Conservation (phyloP, 768 basidiomycete species). For the Suillus bovinus region DNA sequence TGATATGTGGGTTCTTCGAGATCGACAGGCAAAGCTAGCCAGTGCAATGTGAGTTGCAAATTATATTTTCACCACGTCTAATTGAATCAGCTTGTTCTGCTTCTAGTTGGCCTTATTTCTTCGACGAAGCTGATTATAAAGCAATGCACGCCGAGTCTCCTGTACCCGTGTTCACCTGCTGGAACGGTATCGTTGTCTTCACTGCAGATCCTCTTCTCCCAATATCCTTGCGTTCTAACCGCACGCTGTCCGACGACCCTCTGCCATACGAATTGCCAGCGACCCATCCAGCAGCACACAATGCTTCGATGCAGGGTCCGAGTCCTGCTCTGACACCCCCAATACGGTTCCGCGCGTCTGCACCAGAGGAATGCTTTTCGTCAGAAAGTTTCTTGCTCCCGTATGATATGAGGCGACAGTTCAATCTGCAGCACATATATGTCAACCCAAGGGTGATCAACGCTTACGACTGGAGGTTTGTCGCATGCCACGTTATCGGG, state of each 20-base stretch:
- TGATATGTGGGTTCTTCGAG: slow-evolving; percentile 40
- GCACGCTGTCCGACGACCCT: slow-evolving; percentile 34
- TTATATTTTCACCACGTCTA: neutral
- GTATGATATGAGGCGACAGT: slow-evolving; percentile 44
- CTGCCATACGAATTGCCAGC: slow-evolving; percentile 27
- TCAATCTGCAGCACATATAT: slow-evolving; percentile 37
- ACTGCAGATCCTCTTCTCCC: slow-evolving; percentile 43
- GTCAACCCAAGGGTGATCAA: slow-evolving; percentile 41
- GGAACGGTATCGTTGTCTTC: slow-evolving; percentile 47
- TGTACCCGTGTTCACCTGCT: slow-evolving; percentile 46
- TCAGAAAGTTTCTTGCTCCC: slow-evolving; percentile 44
- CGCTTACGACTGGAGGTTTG: slow-evolving; percentile 39
- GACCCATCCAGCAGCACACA: slow-evolving; percentile 31
- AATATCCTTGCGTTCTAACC: slow-evolving; percentile 36
- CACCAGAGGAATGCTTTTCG: slow-evolving; percentile 33
- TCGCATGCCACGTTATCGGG: neutral
- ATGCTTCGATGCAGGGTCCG: slow-evolving; percentile 17
- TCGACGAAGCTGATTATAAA: slow-evolving; percentile 36
- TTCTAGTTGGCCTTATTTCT: slow-evolving; percentile 42
- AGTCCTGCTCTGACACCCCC: slow-evolving; percentile 34
- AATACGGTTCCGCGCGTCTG: slow-evolving; percentile 32
- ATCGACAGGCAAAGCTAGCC: slow-evolving; percentile 32
- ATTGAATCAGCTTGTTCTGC: neutral
- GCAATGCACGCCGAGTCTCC: slow-evolving; percentile 40
- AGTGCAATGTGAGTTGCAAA: slow-evolving; percentile 9